phyloP scores from a whole-genome alignment of 768 basidiomycete species.

The Tylopilus vinaceipallidus region DNA sequence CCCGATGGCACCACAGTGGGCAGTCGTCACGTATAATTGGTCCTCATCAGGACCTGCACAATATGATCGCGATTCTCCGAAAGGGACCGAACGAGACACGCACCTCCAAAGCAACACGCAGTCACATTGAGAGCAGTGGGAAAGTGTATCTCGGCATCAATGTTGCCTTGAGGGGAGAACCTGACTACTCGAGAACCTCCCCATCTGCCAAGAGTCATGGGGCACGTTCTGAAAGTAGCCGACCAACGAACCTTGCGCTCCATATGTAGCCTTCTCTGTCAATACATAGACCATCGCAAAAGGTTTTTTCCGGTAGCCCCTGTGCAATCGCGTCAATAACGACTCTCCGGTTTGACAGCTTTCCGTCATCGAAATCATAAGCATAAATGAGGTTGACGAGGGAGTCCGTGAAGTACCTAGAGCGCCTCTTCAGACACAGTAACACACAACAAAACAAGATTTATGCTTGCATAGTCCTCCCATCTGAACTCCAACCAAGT shows the following conservation, averaged over 20 bases:
- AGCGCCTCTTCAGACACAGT: constrained; percentile 6
- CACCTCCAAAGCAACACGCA: constrained; percentile 61
- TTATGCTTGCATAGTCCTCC: constrained; percentile 20
- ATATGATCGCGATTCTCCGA: neutral
- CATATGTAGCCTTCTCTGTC: constrained; percentile 64
- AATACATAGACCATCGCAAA: constrained; percentile 65
- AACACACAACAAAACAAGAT: constrained; percentile 1
- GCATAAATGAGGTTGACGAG: constrained; percentile 63
- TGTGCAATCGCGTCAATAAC: constrained; percentile 56
- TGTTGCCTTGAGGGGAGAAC: constrained; percentile 49
- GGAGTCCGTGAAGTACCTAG: constrained; percentile 73
- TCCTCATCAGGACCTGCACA: constrained; percentile 55
- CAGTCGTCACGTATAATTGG: constrained; percentile 54
- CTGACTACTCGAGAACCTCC: constrained; percentile 59
- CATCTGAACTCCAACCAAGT: constrained; percentile 22
- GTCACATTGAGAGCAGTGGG: constrained; percentile 65
- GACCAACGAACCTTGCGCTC: constrained; percentile 50
- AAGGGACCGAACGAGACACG: constrained; percentile 6
- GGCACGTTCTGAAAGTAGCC: constrained; percentile 4
- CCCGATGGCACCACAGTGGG: constrained; percentile 57
- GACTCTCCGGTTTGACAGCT: constrained; percentile 52
- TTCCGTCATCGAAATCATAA: constrained; percentile 52
- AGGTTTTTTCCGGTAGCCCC: constrained; percentile 49
- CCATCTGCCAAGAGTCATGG: constrained; percentile 44
- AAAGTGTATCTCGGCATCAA: constrained; percentile 57